Conservation (phyloP, 2,329 filamentous ascomycete species). For the Coniochaeta pulveracea region DNA sequence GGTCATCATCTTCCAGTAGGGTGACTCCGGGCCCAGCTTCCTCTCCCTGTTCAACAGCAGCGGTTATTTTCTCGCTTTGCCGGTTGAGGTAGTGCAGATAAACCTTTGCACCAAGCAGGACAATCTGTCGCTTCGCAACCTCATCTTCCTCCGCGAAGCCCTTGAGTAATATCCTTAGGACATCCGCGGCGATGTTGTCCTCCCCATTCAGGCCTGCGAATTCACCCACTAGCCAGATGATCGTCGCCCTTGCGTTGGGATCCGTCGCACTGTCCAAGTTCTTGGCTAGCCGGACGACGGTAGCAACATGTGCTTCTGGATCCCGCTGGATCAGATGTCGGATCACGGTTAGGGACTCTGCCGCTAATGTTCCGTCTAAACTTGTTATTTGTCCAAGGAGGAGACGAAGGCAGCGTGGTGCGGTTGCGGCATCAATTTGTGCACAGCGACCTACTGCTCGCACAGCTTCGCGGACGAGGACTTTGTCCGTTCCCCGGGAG, state of each 20-base stretch:
- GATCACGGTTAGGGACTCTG: constrained; percentile 89
- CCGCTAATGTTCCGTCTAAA: constrained; percentile 76
- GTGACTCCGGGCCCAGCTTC: constrained; percentile 19
- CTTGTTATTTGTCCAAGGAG: constrained; percentile 82
- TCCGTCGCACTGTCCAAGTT: constrained; percentile 84
- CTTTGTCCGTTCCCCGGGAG: constrained; percentile 59
- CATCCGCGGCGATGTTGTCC: constrained; percentile 86
- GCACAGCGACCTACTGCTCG: constrained; percentile 89
- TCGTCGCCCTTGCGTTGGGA: constrained; percentile 80
- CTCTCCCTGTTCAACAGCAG: constrained; percentile 3
- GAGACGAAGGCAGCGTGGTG: constrained; percentile 69
- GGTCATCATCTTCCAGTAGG: constrained; percentile 31
- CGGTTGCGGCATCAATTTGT: constrained; percentile 60
- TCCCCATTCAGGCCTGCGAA: constrained; percentile 66
- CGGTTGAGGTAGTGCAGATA: constrained; percentile 80
- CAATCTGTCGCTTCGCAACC: constrained; percentile 78
- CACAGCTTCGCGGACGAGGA: constrained; percentile 78
- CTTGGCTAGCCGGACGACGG: constrained; percentile 77
- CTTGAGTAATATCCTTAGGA: constrained; percentile 77
- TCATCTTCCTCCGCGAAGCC: constrained; percentile 78
- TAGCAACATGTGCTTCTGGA: constrained; percentile 60
- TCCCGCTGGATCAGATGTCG: constrained; percentile 91
- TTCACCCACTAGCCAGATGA: constrained; percentile 95
- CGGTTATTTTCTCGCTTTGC: constrained; percentile 28
- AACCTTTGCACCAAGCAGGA: constrained; percentile 90